Base-by-base conservation (phyloP, 2,329 filamentous ascomycete species). In the Alternaria infectoria region DNA sequence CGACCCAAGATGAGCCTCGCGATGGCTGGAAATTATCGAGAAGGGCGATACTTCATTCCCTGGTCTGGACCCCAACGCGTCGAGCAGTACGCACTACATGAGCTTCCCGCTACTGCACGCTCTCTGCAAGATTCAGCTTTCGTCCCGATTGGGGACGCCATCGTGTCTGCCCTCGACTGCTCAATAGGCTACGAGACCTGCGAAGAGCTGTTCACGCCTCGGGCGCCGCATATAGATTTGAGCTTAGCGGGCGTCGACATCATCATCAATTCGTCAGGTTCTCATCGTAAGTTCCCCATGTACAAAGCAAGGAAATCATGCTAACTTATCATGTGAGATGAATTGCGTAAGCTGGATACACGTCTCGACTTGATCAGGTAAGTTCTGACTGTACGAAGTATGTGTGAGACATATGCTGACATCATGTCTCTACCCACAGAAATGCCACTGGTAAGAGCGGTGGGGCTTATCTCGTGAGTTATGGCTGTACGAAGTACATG, bases 1-100 rank as follows among this genome's bases (percentile, higher is more conserved):
- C 84, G 91, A 11, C 91, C 91, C 0, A 93, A 93, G 79, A 83
- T 92, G 66, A 89, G 84, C 71, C 84, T 93, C 6, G 90, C 90
- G 51, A 90, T 91, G 64, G 89, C 92, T 75, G 91, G 90, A 2
- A 91, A 84, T 70, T 83, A 59, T 44, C 76, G 82, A 6, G 83
- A 84, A 67, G 75, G 72, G 65, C 67, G 75, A 10, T 72, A 79
- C 64, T 80, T 80, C 52, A 78, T 74, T 17, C 75, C 77, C 3
- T 79, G 77, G 77, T 66, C 64, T 19, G 43, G 49, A 21, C 60
- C 60, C 4, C 83, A 85, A 17, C 79, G 87, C 25, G 83, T 87
- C 1, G 90, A 93, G 72, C 82, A 91, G 25, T 92, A 89, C 73
- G 86, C 88, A 59, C 80, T 93, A 0, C 61, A 50, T 4, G 58